These are phyloP conservation scores for Papilionanthe hybrid DNA, from an alignment of 116 monocot genomes.

Conservation along the genomic window DNA sequence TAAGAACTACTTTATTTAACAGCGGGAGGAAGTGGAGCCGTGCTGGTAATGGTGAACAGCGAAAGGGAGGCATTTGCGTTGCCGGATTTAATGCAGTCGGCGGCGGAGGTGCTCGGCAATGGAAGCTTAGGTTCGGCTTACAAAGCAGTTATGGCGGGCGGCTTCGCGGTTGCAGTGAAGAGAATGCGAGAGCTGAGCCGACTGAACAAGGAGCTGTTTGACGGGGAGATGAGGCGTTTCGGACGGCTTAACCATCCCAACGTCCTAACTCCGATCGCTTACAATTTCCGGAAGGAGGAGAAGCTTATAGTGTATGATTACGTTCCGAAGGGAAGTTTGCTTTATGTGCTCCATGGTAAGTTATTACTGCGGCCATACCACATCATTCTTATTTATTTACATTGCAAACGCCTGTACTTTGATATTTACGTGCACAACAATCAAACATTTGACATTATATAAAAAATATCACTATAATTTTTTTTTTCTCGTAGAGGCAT, in stretches of 20 bases:
- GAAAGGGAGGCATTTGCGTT: slow-evolving; percentile 34
- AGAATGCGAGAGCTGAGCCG: slow-evolving; percentile 49
- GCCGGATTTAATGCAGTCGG: slow-evolving; percentile 60
- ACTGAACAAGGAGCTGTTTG: slow-evolving; percentile 31
- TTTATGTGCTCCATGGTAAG: slow-evolving; percentile 51
- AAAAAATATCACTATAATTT: no score
- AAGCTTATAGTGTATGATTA: slow-evolving; percentile 55
- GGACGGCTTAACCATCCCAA: slow-evolving; percentile 48
- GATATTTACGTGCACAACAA: no score
- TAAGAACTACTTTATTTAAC: no score
- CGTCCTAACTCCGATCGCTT: slow-evolving; percentile 46
- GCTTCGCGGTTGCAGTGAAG: slow-evolving; percentile 47
- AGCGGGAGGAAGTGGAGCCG: not conserved
- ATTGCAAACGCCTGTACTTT: no score
- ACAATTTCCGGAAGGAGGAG: slow-evolving; percentile 52
- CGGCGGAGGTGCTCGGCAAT: slow-evolving; percentile 58
- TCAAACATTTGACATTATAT: no score
- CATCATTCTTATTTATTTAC: no score
- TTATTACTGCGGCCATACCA: not conserved
- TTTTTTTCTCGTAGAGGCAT: no score
- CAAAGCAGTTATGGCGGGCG: slow-evolving; percentile 47
- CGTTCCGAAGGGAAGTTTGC: slow-evolving; percentile 44
- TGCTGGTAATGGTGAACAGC: slow-evolving; percentile 53
- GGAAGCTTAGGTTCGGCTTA: slow-evolving; percentile 49
- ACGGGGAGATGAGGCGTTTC: slow-evolving; percentile 40